phyloP scores from a whole-genome alignment of 306 rosid species.

The Casuarina equisetifolia region DNA sequence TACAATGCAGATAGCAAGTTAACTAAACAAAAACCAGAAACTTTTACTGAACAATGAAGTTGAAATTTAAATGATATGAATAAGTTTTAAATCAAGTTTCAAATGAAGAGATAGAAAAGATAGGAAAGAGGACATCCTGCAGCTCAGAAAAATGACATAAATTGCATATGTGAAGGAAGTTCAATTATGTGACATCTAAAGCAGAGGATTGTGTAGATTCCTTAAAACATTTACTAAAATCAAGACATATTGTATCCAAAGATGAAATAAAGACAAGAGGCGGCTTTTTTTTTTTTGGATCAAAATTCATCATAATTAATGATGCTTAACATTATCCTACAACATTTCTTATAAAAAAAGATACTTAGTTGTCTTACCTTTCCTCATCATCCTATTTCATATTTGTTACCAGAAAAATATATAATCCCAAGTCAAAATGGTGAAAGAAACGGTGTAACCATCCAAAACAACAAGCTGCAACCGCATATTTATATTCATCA shows the following conservation, averaged over 20 bases:
- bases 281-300: background rate
- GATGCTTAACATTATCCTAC: background rate
- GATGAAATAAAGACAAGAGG: background rate
- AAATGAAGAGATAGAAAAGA: conserved; percentile 2
- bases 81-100: background rate
- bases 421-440: conserved; percentile 7
- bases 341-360: background rate
- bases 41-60: background rate
- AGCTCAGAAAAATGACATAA: background rate
- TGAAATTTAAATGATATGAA: conserved; percentile 1
- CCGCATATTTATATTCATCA: conserved; percentile 13
- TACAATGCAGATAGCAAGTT: background rate
- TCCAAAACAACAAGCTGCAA: conserved; percentile 26
- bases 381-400: background rate
- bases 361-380: background rate
- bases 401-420: background rate
- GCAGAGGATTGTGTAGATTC: conserved; percentile 1
- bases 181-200: background rate
- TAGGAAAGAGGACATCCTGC: too few species aligned
- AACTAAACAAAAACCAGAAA: background rate
- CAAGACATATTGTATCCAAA: background rate
- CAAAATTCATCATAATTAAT: background rate
- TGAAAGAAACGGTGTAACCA: conserved; percentile 24
- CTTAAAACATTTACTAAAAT: background rate
- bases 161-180: background rate